Conservation (phyloP, 192 early-diverging fungal species). For the Borealophlyctis nickersoniae region DNA sequence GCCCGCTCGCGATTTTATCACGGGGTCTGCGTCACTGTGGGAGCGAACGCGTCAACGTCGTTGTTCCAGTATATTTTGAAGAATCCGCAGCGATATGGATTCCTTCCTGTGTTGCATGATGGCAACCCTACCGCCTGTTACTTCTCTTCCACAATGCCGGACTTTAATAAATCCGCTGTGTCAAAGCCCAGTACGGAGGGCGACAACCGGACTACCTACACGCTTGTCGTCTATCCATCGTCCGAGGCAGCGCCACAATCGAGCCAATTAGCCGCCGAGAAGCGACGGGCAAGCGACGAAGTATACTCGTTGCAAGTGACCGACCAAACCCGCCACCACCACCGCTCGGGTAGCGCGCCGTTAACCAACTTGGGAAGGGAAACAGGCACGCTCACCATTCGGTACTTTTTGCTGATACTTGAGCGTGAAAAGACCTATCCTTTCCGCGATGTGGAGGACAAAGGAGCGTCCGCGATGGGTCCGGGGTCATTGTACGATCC, state of each 20-base stretch:
- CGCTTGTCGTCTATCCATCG: slow-evolving; percentile 37
- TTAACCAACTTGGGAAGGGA: background rate
- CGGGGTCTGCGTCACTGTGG: slow-evolving; percentile 27
- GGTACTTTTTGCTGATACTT: slow-evolving; percentile 45
- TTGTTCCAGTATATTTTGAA: slow-evolving; percentile 54
- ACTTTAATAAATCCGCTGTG: slow-evolving; percentile 26
- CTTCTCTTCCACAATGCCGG: slow-evolving; percentile 32
- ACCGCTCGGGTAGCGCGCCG: slow-evolving; percentile 1
- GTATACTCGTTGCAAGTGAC: no score
- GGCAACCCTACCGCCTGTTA: slow-evolving; percentile 39
- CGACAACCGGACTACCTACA: slow-evolving; percentile 16
- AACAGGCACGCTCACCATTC: slow-evolving; percentile 11
- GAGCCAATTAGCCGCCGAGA: no score
- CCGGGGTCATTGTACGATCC: slow-evolving; percentile 32
- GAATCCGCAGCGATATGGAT: slow-evolving; percentile 48
- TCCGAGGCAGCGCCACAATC: background rate
- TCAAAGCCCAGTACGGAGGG: background rate
- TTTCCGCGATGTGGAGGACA: slow-evolving; percentile 24
- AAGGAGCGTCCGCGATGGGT: slow-evolving; percentile 10
- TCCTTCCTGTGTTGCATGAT: slow-evolving; percentile 30
- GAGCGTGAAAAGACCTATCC: slow-evolving; percentile 23
- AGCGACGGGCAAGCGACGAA: no score
- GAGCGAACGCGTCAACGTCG: slow-evolving; percentile 20
- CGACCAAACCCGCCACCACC: background rate
- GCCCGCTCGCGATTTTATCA: slow-evolving; percentile 40